These are phyloP conservation scores for Penicillium sp. DNA, from an alignment of 2,329 filamentous ascomycete genomes.

Conservation along the genomic window DNA sequence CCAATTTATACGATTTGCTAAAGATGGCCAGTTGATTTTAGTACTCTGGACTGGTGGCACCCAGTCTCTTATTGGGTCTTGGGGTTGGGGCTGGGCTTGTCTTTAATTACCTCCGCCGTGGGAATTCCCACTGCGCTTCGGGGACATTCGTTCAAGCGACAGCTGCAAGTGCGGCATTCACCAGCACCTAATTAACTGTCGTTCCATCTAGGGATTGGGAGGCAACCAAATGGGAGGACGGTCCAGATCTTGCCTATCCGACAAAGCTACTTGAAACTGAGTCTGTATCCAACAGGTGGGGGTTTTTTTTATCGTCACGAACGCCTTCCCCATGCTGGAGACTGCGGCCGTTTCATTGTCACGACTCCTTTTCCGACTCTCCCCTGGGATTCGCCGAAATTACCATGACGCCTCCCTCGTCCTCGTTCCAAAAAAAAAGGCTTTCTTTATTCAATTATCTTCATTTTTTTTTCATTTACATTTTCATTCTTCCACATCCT, in stretches of 20 bases:
- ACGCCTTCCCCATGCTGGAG: conserved; percentile 26
- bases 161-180: not conserved
- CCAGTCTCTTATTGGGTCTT: conserved; percentile 20
- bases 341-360: conserved; percentile 7
- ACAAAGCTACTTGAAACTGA: not conserved
- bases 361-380: conserved; percentile 15
- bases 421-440: not conserved
- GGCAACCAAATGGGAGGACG: conserved; percentile 5
- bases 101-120: conserved; percentile 6
- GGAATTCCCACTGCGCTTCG: not conserved
- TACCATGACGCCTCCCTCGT: conserved; percentile 7
- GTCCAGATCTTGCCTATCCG: conserved; percentile 1
- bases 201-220: not conserved
- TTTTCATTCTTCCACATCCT: not conserved
- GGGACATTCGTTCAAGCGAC: not conserved
- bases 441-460: conserved; percentile 10
- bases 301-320: conserved; percentile 17
- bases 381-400: conserved; percentile 8
- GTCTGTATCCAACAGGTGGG: not conserved
- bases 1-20: conserved; percentile 23
- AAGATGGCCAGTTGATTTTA: not conserved
- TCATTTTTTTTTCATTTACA: not conserved
- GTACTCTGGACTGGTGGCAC: conserved; percentile 6
- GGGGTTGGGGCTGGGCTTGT: conserved; percentile 3
- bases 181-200: conserved; percentile 1